Percentiles rank a stretch among this genome's conserved stretches.
These are phyloP conservation scores for Penicillium sp. DNA, from an alignment of 2,329 filamentous ascomycete genomes.

Conservation along the genomic window DNA sequence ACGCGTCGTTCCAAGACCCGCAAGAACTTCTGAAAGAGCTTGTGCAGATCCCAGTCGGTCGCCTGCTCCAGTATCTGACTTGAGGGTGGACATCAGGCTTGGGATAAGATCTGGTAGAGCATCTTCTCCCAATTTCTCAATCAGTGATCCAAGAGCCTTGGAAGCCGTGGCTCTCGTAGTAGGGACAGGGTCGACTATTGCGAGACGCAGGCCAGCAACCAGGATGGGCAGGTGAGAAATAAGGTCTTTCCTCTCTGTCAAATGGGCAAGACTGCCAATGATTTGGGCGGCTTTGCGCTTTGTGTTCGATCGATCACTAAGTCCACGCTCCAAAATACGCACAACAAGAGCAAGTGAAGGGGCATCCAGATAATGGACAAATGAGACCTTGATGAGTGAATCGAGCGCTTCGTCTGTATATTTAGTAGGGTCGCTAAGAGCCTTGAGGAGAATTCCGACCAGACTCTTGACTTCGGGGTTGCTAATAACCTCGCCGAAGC, in stretches of 20 bases:
- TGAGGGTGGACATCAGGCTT: slow-evolving; percentile 94
- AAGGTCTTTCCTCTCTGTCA: slow-evolving; percentile 94
- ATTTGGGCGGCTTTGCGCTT: slow-evolving; percentile 97
- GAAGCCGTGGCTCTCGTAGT: slow-evolving; percentile 95
- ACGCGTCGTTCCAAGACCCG: slow-evolving; percentile 84
- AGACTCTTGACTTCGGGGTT: slow-evolving; percentile 96
- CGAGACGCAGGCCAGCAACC: slow-evolving; percentile 81
- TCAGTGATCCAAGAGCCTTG: slow-evolving; percentile 89
- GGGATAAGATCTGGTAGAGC: slow-evolving; percentile 95
- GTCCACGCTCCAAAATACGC: slow-evolving; percentile 87
- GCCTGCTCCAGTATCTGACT: slow-evolving; percentile 92
- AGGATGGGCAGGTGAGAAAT: slow-evolving; percentile 86
- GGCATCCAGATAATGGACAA: slow-evolving; percentile 96
- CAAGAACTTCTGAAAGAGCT: slow-evolving; percentile 91
- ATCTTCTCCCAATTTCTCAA: slow-evolving; percentile 97
- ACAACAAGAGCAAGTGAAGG: slow-evolving; percentile 93
- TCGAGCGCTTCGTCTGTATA: slow-evolving; percentile 95
- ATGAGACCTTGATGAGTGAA: slow-evolving; percentile 93
- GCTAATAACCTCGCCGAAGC: slow-evolving; percentile 96
- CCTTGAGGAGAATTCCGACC: slow-evolving; percentile 88
- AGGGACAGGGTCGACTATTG: slow-evolving; percentile 91
- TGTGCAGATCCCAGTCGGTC: slow-evolving; percentile 95
- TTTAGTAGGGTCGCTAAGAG: slow-evolving; percentile 93
- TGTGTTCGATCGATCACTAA: slow-evolving; percentile 86
- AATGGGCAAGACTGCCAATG: slow-evolving; percentile 93